Percentiles rank a stretch among this genome's conserved stretches.
Conservation (phyloP, 768 basidiomycete genomes). For the Hebeloma cylindrosporum region DNA sequence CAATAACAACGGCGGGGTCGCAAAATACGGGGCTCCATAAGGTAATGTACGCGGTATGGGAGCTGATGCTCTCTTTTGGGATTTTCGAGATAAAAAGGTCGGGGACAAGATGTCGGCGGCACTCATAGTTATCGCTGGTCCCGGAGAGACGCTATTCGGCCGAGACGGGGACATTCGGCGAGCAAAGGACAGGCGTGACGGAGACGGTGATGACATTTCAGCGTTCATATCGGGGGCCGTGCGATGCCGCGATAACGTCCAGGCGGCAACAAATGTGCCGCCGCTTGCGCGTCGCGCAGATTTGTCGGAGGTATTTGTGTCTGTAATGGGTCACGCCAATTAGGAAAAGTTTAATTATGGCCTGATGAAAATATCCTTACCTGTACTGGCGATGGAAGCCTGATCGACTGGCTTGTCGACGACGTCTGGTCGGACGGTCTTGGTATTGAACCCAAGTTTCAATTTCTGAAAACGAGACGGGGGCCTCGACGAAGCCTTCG, state of each 20-base stretch:
- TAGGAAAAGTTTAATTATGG: conserved; percentile 6
- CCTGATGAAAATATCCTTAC: conserved; percentile 13
- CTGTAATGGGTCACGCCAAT: no score
- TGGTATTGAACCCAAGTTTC: conserved; percentile 22
- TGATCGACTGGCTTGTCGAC: conserved; percentile 20
- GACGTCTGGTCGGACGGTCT: conserved; percentile 12
- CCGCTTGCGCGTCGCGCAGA: conserved; percentile 24
- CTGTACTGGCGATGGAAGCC: conserved; percentile 22
- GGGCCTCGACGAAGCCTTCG: conserved; percentile 22
- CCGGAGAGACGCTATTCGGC: conserved; percentile 14
- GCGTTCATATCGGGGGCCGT: conserved; percentile 18
- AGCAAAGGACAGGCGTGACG: conserved; percentile 24
- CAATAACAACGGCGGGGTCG: conserved; percentile 34
- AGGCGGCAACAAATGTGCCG: conserved; percentile 18
- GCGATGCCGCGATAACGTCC: conserved; percentile 19
- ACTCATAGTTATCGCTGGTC: conserved; percentile 10
- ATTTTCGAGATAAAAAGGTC: conserved; percentile 29
- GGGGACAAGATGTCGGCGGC: conserved; percentile 22
- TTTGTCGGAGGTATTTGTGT: conserved; percentile 17
- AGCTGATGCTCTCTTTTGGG: conserved; percentile 30
- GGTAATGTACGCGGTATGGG: conserved; percentile 40
- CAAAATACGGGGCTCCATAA: conserved; percentile 48
- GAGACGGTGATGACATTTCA: conserved; percentile 17
- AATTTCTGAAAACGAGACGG: conserved; percentile 26
- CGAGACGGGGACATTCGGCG: conserved; percentile 20